phyloP scores from a whole-genome alignment of 257 asterid genomes.

The Capsicum rhomboideum region DNA sequence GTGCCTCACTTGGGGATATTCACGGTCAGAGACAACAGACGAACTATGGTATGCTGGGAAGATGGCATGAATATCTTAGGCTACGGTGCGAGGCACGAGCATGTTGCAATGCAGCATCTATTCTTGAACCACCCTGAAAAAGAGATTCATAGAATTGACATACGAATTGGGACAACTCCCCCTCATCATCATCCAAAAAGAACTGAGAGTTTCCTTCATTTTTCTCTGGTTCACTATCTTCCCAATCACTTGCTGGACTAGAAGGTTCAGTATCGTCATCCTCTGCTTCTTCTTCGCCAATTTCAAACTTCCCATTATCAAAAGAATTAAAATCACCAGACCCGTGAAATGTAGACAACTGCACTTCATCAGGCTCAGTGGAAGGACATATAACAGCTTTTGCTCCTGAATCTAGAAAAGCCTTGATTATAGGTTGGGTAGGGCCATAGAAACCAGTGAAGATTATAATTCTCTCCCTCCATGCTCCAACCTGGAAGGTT shows the following conservation, averaged over 20 bases:
- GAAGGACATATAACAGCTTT: conserved; percentile 93
- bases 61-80: conserved; percentile 68
- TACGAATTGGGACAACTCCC: conserved; percentile 69
- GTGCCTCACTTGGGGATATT: not conserved
- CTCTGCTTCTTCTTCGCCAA: conserved; percentile 77
- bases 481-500: conserved; percentile 65
- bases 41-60: conserved; percentile 10
- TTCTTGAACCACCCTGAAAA: conserved; percentile 67
- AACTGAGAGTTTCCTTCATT: conserved; percentile 32
- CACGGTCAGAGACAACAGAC: not conserved
- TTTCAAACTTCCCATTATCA: conserved; percentile 85
- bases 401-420: conserved; percentile 91
- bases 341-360: conserved; percentile 57
- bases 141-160: conserved; percentile 59
- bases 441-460: conserved; percentile 91
- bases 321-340: conserved; percentile 61
- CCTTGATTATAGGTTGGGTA: conserved; percentile 60
- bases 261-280: conserved; percentile 42
- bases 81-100: conserved; percentile 59
- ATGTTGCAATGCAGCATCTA: conserved; percentile 46
- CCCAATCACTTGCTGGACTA: conserved; percentile 91
- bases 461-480: conserved; percentile 93
- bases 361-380: conserved; percentile 78
- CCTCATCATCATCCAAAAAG: conserved; percentile 89
- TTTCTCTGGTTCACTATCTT: conserved; percentile 75